phyloP scores from a whole-genome alignment of 1,284 basidiomycete genomes.

The Cryptococcus sp. region DNA sequence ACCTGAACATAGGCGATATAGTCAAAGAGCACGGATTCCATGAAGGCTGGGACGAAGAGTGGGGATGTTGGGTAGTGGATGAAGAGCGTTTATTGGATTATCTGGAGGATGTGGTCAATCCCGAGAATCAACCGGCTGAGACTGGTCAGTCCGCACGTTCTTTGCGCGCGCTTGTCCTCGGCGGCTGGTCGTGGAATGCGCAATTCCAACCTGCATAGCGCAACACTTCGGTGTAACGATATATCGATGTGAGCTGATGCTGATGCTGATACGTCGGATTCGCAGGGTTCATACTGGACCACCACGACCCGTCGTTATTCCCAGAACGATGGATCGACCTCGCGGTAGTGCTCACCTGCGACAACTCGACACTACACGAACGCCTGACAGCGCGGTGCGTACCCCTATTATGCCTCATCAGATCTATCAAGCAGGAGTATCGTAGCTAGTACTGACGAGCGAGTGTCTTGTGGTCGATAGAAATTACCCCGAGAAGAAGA shows the following conservation, averaged over 20 bases:
- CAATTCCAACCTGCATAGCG: too few species aligned
- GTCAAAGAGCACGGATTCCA: constrained; percentile 84
- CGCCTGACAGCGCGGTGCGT: constrained; percentile 86
- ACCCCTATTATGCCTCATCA: constrained; percentile 2
- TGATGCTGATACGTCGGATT: constrained; percentile 12
- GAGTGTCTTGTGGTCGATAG: constrained; percentile 55
- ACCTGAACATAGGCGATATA: constrained; percentile 87
- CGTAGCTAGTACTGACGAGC: not conserved
- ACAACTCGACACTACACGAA: constrained; percentile 88
- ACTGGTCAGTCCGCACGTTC: constrained; percentile 34
- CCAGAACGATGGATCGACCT: constrained; percentile 97
- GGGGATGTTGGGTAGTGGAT: constrained; percentile 91
- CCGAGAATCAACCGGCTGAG: constrained; percentile 38
- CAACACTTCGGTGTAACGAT: not conserved
- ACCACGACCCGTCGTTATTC: constrained; percentile 94
- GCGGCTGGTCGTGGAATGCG: too few species aligned
- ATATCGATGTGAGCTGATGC: not conserved
- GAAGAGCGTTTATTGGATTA: constrained; percentile 94
- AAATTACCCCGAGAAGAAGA: constrained; percentile 85
- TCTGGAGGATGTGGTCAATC: constrained; percentile 66
- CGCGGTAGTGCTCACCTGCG: constrained; percentile 88
- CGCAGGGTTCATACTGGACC: constrained; percentile 89
- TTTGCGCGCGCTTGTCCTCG: too few species aligned
- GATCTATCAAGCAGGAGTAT: not conserved
- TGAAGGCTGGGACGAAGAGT: constrained; percentile 86